A percentile compares a stretch with the other conserved stretches of the same genome.
phyloP scores from a whole-genome alignment of 2,329 filamentous ascomycete species.

The Fusarium cyanostomum region DNA sequence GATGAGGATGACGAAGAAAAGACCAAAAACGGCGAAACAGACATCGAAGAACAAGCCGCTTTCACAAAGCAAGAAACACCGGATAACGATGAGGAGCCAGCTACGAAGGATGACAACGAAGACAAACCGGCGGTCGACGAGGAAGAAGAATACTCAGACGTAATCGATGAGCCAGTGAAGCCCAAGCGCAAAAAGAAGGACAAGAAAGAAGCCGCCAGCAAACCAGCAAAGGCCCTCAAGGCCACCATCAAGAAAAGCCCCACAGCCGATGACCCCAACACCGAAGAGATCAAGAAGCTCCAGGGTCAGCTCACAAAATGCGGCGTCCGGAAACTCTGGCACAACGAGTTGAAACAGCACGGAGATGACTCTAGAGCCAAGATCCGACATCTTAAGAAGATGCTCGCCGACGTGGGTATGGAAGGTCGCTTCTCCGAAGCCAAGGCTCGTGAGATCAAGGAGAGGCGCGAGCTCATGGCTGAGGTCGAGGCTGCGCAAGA shows the following conservation, averaged over 20 bases:
- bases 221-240: constrained; percentile 43
- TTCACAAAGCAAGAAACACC: constrained; percentile 10
- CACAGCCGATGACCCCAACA: constrained; percentile 64
- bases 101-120: constrained; percentile 32
- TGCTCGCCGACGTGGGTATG: constrained; percentile 88
- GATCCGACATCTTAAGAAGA: constrained; percentile 79
- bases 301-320: constrained; percentile 90
- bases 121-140: constrained; percentile 40
- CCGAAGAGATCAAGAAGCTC: constrained; percentile 85
- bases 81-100: constrained; percentile 1
- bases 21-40: background rate
- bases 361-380: constrained; percentile 78
- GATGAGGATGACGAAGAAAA: constrained; percentile 4
- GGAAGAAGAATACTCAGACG: constrained; percentile 55
- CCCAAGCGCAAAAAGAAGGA: constrained; percentile 67
- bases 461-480: constrained; percentile 81
- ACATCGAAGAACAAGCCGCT: background rate
- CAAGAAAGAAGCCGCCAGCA: constrained; percentile 42
- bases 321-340: constrained; percentile 92
- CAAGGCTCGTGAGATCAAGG: constrained; percentile 87
- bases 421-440: constrained; percentile 86
- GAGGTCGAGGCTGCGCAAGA: constrained; percentile 88
- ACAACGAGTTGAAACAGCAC: constrained; percentile 80
- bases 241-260: constrained; percentile 44
- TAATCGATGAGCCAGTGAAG: constrained; percentile 77